A percentile compares a stretch with the other conserved stretches of the same genome.
phyloP scores from a whole-genome alignment of 495 filamentous ascomycete species.

The Talaromyces adpressus region DNA sequence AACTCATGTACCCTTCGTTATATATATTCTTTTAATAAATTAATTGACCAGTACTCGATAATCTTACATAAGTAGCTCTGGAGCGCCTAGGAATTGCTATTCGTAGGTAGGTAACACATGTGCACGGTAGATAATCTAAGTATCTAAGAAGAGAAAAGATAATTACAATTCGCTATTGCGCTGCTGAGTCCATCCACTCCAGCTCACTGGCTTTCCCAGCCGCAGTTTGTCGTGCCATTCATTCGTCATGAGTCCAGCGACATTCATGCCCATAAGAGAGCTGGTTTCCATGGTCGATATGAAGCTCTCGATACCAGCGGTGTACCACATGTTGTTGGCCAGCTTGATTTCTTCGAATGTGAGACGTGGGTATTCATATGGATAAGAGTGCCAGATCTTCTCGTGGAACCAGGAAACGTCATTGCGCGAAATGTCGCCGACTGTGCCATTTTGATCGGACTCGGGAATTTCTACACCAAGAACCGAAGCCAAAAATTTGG shows the following conservation, averaged over 20 bases:
- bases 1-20: neutral
- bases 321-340: constrained; percentile 69
- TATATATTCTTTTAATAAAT: neutral
- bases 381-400: constrained; percentile 78
- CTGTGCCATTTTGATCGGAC: constrained; percentile 18
- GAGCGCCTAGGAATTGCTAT: no score
- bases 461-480: constrained; percentile 21
- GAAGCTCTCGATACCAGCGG: constrained; percentile 87
- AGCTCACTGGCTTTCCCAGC: neutral
- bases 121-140: neutral
- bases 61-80: no score
- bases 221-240: constrained; percentile 35
- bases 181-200: constrained; percentile 1
- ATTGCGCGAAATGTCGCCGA: constrained; percentile 28
- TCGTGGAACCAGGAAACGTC: constrained; percentile 74
- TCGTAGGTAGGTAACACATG: neutral
- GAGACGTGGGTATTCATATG: constrained; percentile 70
- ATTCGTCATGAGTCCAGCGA: constrained; percentile 71
- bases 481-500: constrained; percentile 51
- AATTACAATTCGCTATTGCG: constrained; percentile 3
- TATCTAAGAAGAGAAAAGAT: neutral
- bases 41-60: no score
- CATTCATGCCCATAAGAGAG: constrained; percentile 90
- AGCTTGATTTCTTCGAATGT: constrained; percentile 81
- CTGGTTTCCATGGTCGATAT: constrained; percentile 99